Evolutionary conservation across 2,329 filamentous ascomycete species (phyloP).

Genomic region (Colletotrichum eleusines): DNA sequence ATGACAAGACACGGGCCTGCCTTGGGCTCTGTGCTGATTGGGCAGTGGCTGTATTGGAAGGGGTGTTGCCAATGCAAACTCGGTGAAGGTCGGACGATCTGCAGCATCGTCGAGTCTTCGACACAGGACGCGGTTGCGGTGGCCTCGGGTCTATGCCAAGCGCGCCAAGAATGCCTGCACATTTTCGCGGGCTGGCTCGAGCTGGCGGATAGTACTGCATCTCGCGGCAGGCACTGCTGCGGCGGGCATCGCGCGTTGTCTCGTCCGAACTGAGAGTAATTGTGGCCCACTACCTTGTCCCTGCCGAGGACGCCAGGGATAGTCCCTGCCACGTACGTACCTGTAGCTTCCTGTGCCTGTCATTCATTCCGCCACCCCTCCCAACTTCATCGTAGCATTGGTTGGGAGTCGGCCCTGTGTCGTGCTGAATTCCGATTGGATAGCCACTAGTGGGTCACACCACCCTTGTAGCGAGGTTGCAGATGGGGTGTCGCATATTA

Average conservation of each 20-base stretch:
- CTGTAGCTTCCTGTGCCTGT: neutral
- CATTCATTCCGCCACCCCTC: neutral
- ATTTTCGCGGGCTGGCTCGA: neutral
- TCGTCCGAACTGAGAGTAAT: neutral
- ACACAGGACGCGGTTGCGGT: too few species aligned
- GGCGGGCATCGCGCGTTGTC: neutral
- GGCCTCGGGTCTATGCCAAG: neutral
- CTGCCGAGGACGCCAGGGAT: neutral
- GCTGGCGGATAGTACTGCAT: too few species aligned
- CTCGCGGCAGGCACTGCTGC: neutral
- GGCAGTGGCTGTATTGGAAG: neutral
- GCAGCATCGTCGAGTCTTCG: neutral
- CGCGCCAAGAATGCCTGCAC: neutral
- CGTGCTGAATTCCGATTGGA: neutral
- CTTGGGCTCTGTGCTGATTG: too few species aligned
- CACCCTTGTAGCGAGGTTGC: neutral
- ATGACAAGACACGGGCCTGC: too few species aligned
- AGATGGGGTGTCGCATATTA: neutral
- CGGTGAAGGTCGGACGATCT: neutral
- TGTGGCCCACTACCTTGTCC: neutral
- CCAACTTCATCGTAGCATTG: too few species aligned
- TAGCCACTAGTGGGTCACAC: neutral
- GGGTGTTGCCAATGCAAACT: neutral
- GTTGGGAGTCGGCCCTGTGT: neutral
- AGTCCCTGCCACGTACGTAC: neutral